phyloP scores from a whole-genome alignment of 768 basidiomycete species.

The Mycena rosella region DNA sequence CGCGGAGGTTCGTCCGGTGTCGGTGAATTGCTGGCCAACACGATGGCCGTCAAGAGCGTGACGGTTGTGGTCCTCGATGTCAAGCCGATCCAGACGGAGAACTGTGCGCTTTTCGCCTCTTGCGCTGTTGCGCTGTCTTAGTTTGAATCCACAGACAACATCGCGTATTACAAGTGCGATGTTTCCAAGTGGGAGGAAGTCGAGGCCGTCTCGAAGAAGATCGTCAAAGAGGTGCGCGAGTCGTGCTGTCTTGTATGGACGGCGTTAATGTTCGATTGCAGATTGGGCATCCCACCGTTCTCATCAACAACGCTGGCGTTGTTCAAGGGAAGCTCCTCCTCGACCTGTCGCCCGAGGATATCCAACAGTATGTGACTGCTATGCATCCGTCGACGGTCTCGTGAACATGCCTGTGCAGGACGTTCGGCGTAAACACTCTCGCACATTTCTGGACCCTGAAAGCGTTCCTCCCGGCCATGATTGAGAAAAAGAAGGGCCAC shows the following conservation, averaged over 20 bases:
- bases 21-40: constrained; percentile 89
- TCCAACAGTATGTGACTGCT: constrained; percentile 71
- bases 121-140: constrained; percentile 7
- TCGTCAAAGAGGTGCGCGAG: constrained; percentile 80
- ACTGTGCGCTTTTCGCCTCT: constrained; percentile 64
- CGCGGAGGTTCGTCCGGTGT: constrained; percentile 85
- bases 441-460: constrained; percentile 94
- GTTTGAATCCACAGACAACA: constrained; percentile 67
- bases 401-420: constrained; percentile 60
- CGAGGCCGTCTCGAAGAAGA: constrained; percentile 74
- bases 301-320: constrained; percentile 96
- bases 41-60: constrained; percentile 85
- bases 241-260: neutral
- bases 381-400: neutral
- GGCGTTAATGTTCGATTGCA: constrained; percentile 43
- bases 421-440: constrained; percentile 89
- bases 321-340: constrained; percentile 90
- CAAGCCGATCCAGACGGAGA: constrained; percentile 80
- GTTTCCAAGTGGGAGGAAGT: constrained; percentile 92
- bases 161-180: constrained; percentile 90
- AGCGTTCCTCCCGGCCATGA: constrained; percentile 91
- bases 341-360: constrained; percentile 82
- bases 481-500: constrained; percentile 84
- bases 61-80: constrained; percentile 90
- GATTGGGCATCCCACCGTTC: constrained; percentile 90